These are phyloP conservation scores for Leishmania braziliensis DNA, from an alignment of 208 protist species.

Conservation along the genomic window DNA sequence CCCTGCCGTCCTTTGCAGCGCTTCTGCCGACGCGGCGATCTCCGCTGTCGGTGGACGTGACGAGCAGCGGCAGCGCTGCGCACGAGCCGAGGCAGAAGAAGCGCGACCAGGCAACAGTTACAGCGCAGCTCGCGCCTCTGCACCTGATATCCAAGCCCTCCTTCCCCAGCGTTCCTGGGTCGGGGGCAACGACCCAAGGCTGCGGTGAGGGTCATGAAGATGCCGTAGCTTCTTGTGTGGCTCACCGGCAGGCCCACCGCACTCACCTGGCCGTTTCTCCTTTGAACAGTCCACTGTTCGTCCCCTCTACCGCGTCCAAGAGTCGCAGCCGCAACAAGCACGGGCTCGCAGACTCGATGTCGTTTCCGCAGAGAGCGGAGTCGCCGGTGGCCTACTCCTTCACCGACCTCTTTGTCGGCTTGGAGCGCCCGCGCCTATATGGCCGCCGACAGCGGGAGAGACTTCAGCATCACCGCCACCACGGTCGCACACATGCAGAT, in stretches of 20 bases:
- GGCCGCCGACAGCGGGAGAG: background rate
- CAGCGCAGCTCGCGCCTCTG: background rate
- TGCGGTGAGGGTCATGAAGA: background rate
- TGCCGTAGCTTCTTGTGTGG: background rate
- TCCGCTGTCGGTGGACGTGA: background rate
- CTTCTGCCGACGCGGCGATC: constrained; percentile 10
- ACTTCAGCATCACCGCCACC: background rate
- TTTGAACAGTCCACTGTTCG: background rate
- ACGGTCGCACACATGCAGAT: background rate
- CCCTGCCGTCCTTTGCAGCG: constrained; percentile 7
- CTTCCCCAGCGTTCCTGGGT: constrained; percentile 9
- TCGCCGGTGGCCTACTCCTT: constrained; percentile 5
- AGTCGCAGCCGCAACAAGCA: background rate
- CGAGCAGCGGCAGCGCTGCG: background rate
- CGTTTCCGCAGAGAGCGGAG: background rate
- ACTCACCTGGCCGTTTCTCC: background rate
- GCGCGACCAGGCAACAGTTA: background rate
- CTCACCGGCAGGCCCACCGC: background rate
- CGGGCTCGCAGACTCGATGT: background rate
- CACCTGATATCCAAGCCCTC: constrained; percentile 9
- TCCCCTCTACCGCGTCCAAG: background rate
- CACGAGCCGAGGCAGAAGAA: background rate
- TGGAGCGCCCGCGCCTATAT: constrained; percentile 21
- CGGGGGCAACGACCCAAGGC: background rate
- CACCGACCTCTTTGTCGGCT: constrained; percentile 29